Evolutionary conservation across 2,329 filamentous ascomycete species (phyloP), one percentile per base, ranked within the genome.

Genomic region (Amauroascus niger): DNA sequence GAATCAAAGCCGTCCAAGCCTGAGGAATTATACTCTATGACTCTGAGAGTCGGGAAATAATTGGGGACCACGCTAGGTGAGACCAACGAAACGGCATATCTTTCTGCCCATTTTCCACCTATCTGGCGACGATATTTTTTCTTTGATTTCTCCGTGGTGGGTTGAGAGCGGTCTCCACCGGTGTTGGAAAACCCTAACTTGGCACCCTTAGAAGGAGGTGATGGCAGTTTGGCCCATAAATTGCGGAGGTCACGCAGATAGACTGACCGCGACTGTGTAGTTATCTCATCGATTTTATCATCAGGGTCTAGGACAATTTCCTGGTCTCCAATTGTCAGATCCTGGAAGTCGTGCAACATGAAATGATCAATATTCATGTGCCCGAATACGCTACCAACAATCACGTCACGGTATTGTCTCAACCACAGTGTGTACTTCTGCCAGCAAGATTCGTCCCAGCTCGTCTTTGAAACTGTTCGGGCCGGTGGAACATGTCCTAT

Each of bases 341-440:
- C 80, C 39, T 86, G 77, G 54, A 83, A 87, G 66, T 97, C 91
- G 62, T 95, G 88, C 14, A 98, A 73, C 64, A 97, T 79, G 69
- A 98, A 98, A 68, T 98, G 93, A 63, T 98, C 93, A 59, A 96
- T 87, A 65, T 98, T 98, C 93, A 98, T 97, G 67, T 98, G 93
- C 1, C 91, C 93, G 64, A 86, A 98, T 5, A 95, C 65, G 24
- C 82, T 82, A 11, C 80, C 82, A 18, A 90, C 78, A 18, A 98
- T 78, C 35, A 98, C 84, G 67, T 98, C 93, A 32, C 93, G 86
- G 69, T 89, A 98, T 67, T 94, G 88, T 61, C 82, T 80, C 63
- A 91, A 73, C 88, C 90, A 97, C 3, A 97, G 73, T 0, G 88
- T 86, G 69, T 95, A 98, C 67, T 95, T 96, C 67, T 96, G 91